Evolutionary conservation across 257 asterid species (phyloP).

Genomic region (Rubia yunnanensis): DNA sequence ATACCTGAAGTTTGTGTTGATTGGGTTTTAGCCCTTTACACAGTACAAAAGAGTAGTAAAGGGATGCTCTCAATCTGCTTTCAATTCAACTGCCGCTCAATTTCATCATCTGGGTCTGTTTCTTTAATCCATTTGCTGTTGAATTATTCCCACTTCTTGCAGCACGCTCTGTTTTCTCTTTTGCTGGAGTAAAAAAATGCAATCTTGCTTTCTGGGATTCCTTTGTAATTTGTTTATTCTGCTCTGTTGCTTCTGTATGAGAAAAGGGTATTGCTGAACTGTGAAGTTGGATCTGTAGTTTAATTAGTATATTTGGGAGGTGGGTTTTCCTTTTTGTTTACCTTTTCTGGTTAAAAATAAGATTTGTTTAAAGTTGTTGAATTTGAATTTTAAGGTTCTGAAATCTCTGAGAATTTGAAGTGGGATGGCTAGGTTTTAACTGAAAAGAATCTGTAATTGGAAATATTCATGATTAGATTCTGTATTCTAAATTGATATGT

Average conservation of each 20-base stretch:
- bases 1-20: neutral
- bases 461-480: no score
- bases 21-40: neutral
- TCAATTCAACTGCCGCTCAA: conserved; percentile 6
- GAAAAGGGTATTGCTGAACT: conserved; percentile 4
- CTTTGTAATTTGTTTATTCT: neutral
- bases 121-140: neutral
- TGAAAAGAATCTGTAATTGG: neutral
- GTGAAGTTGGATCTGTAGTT: conserved; percentile 13
- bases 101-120: conserved; percentile 8
- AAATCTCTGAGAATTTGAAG: neutral
- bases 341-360: neutral
- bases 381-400: neutral
- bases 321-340: neutral
- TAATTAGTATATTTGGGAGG: neutral
- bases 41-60: neutral
- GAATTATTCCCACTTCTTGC: neutral
- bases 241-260: neutral
- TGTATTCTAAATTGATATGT: neutral
- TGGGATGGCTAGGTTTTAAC: neutral
- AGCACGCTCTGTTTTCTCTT: neutral
- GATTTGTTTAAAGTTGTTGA: neutral
- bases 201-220: conserved; percentile 1
- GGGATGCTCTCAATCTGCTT: conserved; percentile 8
- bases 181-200: neutral